Percentiles rank a stretch among this genome's conserved stretches.
Conservation (phyloP, 1,139 yeast genomes). For the Magnusiomyces tetraspermus region DNA sequence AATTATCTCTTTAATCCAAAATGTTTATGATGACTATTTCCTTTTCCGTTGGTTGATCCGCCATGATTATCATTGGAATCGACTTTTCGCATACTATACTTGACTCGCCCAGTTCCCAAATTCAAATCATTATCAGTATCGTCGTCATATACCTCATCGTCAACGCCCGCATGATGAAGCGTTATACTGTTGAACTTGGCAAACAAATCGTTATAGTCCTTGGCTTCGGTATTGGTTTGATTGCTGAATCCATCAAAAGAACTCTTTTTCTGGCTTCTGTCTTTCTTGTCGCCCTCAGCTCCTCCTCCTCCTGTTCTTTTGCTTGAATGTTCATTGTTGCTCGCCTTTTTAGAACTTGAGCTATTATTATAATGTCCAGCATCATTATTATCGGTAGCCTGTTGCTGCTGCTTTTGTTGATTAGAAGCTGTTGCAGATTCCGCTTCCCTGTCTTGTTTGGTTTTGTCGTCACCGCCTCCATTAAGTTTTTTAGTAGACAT, state of each 20-base stretch:
- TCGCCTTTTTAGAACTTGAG: too few species aligned
- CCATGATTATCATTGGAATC: neutral
- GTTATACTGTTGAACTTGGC: constrained; percentile 83
- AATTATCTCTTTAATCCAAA: neutral
- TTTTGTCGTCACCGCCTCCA: constrained; percentile 17
- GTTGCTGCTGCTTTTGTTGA: too few species aligned
- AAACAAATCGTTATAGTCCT: constrained; percentile 61
- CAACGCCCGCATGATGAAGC: constrained; percentile 52
- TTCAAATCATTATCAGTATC: neutral
- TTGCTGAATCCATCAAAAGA: neutral
- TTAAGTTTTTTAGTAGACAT: constrained; percentile 26
- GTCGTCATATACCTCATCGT: constrained; percentile 12
- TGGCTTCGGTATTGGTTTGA: neutral
- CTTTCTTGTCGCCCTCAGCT: neutral
- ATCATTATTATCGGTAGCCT: too few species aligned
- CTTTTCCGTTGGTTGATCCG: neutral
- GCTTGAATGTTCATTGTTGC: too few species aligned
- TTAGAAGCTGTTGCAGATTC: too few species aligned
- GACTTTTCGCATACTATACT: neutral
- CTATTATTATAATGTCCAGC: too few species aligned
- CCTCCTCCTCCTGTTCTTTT: constrained; percentile 15
- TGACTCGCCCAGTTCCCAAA: neutral
- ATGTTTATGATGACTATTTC: neutral
- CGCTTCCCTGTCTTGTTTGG: too few species aligned
- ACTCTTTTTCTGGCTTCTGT: neutral